These are phyloP conservation scores for Yamadazyma taylorii DNA, from an alignment of 1,139 yeast species.

Conservation along the genomic window DNA sequence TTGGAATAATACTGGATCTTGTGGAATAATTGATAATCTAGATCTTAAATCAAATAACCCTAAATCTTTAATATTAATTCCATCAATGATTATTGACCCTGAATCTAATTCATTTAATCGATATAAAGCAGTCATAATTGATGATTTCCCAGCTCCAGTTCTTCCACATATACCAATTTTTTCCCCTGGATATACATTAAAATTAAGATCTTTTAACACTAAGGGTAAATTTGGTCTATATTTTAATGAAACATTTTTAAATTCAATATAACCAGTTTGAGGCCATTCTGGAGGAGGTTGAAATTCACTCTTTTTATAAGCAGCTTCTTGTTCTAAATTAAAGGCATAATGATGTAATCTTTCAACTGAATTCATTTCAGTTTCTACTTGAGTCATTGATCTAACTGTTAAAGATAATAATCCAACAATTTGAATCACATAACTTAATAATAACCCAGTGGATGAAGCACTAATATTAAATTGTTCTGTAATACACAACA, in stretches of 20 bases:
- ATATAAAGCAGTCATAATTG: constrained; percentile 68
- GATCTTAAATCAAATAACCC: constrained; percentile 77
- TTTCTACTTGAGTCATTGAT: constrained; percentile 72
- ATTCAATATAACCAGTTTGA: constrained; percentile 50
- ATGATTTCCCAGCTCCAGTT: constrained; percentile 81
- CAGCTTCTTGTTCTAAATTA: constrained; percentile 41
- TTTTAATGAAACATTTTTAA: constrained; percentile 58
- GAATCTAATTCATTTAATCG: constrained; percentile 54
- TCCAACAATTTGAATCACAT: constrained; percentile 55
- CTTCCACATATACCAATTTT: constrained; percentile 80
- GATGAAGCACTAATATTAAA: constrained; percentile 66
- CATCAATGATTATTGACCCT: constrained; percentile 62
- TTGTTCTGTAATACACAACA: constrained; percentile 66
- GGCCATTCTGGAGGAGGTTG: constrained; percentile 57
- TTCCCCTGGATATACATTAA: constrained; percentile 53
- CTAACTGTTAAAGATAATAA: constrained; percentile 52
- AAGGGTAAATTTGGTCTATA: constrained; percentile 79
- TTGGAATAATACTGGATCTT: constrained; percentile 85
- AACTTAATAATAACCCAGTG: constrained; percentile 71
- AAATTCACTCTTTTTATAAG: constrained; percentile 50
- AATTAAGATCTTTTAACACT: constrained; percentile 59
- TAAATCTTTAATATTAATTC: constrained; percentile 55
- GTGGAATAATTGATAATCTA: constrained; percentile 85
- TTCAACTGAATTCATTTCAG: constrained; percentile 84
- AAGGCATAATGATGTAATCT: constrained; percentile 71